phyloP scores from a whole-genome alignment of 2,329 filamentous ascomycete genomes.

The Trichoderma cornu-damae region DNA sequence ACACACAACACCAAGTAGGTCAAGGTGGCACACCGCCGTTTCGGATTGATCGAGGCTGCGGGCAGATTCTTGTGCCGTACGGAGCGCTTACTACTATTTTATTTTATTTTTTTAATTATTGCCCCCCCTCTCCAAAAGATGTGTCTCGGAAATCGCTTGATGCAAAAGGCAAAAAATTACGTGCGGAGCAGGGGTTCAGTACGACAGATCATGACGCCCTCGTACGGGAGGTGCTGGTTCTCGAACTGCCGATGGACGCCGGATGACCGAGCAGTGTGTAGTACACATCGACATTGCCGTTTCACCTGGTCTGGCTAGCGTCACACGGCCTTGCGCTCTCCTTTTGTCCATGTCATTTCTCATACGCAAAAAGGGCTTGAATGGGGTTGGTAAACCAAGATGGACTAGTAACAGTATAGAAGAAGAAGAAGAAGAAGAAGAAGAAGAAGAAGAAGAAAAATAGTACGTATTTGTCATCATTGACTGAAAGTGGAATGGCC shows the following conservation, averaged over 20 bases:
- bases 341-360: neutral
- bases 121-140: neutral
- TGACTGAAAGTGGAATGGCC: neutral
- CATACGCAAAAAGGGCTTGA: neutral
- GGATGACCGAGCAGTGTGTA: neutral
- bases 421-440: no score
- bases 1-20: neutral
- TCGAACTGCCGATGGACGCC: neutral
- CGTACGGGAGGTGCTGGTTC: neutral
- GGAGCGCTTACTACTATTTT: no score
- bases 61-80: conserved; percentile 15
- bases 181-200: conserved; percentile 8
- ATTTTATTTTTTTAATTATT: neutral
- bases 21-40: conserved; percentile 8
- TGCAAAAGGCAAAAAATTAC: conserved; percentile 6
- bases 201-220: conserved; percentile 9
- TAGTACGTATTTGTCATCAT: conserved; percentile 9
- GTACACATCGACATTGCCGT: neutral
- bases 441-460: no score
- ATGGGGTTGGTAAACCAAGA: neutral
- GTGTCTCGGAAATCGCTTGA: neutral
- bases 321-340: neutral
- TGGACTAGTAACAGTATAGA: neutral
- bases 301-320: conserved; percentile 4
- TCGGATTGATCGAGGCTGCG: conserved; percentile 14